These are phyloP conservation scores for Cladobotryum protrusum DNA, from an alignment of 2,329 filamentous ascomycete species.

Conservation along the genomic window DNA sequence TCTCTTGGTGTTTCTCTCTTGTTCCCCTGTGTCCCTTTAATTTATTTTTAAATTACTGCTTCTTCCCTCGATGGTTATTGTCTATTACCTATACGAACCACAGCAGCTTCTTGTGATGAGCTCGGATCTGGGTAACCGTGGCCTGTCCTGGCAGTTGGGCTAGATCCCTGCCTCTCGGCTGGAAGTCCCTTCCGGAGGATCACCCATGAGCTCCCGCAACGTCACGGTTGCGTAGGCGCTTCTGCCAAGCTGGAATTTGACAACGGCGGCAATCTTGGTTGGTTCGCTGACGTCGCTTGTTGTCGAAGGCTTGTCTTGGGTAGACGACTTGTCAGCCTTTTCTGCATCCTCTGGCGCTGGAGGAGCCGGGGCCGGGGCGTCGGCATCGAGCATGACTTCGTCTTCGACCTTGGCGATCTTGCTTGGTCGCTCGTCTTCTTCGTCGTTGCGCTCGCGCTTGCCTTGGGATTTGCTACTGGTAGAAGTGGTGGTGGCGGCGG, in stretches of 20 bases:
- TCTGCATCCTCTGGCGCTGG: conserved; percentile 9
- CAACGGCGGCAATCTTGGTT: conserved; percentile 54
- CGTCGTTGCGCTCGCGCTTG: conserved; percentile 10
- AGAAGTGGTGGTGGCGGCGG: too few species aligned
- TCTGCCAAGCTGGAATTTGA: conserved; percentile 70
- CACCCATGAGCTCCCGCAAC: conserved; percentile 67
- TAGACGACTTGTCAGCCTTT: too few species aligned
- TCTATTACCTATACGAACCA: too few species aligned
- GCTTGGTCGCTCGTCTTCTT: conserved; percentile 11
- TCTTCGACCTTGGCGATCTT: conserved; percentile 16
- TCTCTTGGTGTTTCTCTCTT: too few species aligned
- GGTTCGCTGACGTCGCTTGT: conserved; percentile 20
- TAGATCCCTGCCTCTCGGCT: too few species aligned
- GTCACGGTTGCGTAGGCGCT: conserved; percentile 85
- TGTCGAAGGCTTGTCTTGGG: background rate
- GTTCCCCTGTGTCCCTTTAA: too few species aligned
- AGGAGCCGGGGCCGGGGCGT: background rate
- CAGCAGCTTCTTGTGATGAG: too few species aligned
- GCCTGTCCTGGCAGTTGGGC: too few species aligned
- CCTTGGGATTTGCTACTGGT: background rate
- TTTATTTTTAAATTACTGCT: too few species aligned
- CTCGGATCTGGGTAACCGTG: too few species aligned
- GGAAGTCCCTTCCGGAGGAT: conserved; percentile 21
- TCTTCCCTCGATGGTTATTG: too few species aligned
- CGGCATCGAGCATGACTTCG: conserved; percentile 6